Base-by-base conservation (phyloP, 2,329 filamentous ascomycete species). In the Berkeleyomyces basicola region DNA sequence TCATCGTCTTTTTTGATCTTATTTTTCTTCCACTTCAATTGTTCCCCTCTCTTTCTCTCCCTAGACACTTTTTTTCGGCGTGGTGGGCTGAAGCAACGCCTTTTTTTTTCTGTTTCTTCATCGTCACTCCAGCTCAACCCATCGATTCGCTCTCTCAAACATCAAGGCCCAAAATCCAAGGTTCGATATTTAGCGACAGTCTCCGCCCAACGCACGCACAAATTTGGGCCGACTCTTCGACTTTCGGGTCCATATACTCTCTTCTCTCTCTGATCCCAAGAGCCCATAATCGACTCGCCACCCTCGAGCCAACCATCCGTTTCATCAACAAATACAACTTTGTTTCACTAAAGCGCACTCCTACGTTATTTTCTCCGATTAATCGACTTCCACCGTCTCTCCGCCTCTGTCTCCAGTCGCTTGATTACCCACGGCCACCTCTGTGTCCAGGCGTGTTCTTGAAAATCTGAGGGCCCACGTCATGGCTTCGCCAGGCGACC, bases 401-500 rank as follows among this genome's bases (percentile, higher is more conserved):
- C 16, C 14, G n/a, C 59, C 23, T 16, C 44, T 40, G 9, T 40
- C 33, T 43, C n/a, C 58, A 14, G 16, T 6, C 43, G 43, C 44
- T 59, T 47, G 44, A 53, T 63, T 63, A 43, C 62, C 59, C 47
- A 64, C 62, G 40, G 51, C 59, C 46, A 36, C 31, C 31, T 43
- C n/a, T 36, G 47, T 57, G 59, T 43, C 51, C 42, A 51, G 59
- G 58, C 49, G 58, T 58, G 49, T 57, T 62, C 39, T 58, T 40
- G 36, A 46, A 49, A 7, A 31, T 43, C n/a, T 46, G 31, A 14
- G 39, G 14, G 39, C 33, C 46, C 60, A 55, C 63, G 63, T 53
- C 63, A 64, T 64, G 63, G 63, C 59, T 43, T 62, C 59, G 43
- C 60, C 63, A 62, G 53, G 59, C 55, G 59, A 16, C 42, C 60